These are phyloP conservation scores for Aspergillus texensis DNA, from an alignment of 2,329 filamentous ascomycete species.

Conservation along the genomic window DNA sequence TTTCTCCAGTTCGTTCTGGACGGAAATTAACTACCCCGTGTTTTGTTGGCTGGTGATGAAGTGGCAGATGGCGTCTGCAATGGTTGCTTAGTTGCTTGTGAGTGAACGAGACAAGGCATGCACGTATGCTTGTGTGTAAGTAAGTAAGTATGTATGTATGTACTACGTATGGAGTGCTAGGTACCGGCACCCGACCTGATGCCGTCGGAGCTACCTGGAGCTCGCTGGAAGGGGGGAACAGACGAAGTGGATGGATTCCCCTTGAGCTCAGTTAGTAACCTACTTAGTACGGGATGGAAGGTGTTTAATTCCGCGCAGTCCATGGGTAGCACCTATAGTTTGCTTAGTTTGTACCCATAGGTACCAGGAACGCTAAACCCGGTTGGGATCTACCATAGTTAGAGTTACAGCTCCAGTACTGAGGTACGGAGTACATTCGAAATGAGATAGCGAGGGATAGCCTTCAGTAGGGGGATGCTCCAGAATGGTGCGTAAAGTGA, in stretches of 20 bases:
- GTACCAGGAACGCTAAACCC: background rate
- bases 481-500: background rate
- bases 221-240: background rate
- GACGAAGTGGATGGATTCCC: background rate
- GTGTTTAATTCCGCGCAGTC: background rate
- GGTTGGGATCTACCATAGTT: background rate
- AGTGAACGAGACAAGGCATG: background rate
- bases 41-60: slow-evolving; percentile 3
- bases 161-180: background rate
- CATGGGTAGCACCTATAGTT: background rate
- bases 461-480: background rate
- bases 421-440: background rate
- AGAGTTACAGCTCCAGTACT: slow-evolving; percentile 1
- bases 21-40: slow-evolving; percentile 1
- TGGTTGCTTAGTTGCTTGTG: background rate
- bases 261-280: background rate
- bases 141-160: background rate
- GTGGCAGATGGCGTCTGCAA: background rate
- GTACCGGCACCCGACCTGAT: background rate
- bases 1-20: background rate
- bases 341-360: background rate
- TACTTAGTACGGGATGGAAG: background rate
- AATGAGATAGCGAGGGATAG: background rate
- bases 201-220: background rate
- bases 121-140: background rate